phyloP scores from a whole-genome alignment of 164 flowering plant genomes.

The Piper betle region DNA sequence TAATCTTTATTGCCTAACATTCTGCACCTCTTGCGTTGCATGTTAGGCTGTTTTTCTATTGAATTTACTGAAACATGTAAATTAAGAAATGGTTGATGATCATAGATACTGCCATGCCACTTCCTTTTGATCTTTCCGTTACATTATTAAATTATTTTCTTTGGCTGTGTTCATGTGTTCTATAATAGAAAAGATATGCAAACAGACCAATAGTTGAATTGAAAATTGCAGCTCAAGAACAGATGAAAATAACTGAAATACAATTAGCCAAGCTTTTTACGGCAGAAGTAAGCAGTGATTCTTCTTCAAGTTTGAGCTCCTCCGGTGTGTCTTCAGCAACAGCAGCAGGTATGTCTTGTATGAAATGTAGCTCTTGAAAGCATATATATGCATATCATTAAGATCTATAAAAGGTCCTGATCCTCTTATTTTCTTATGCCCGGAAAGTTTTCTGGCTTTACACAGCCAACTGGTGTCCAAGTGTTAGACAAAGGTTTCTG shows the following conservation, averaged over 20 bases:
- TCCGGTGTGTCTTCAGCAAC: conserved; percentile 20
- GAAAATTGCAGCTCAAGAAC: conserved; percentile 85
- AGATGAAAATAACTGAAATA: conserved; percentile 84
- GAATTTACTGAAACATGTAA: neutral
- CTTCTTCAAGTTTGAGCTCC: conserved; percentile 8
- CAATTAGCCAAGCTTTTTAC: conserved; percentile 72
- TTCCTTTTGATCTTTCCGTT: too few species aligned
- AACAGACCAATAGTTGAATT: conserved; percentile 86
- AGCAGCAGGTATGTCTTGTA: conserved; percentile 32
- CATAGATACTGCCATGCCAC: too few species aligned
- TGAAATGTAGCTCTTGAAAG: too few species aligned
- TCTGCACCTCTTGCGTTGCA: neutral
- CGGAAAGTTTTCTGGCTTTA: neutral
- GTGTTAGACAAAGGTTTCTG: too few species aligned
- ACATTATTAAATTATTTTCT: too few species aligned
- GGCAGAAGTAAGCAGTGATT: conserved; percentile 17
- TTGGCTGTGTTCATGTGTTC: neutral
- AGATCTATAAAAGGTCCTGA: neutral
- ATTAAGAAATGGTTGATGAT: neutral
- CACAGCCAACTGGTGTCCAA: too few species aligned
- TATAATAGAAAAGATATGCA: conserved; percentile 48
- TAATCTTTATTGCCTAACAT: neutral
- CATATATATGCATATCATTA: neutral
- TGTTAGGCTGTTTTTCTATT: neutral
- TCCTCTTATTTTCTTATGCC: neutral